Evolutionary conservation across 1,139 yeast genomes (phyloP), one percentile per base, ranked within the genome.

Genomic region (Casaregolazyma lundiana): DNA sequence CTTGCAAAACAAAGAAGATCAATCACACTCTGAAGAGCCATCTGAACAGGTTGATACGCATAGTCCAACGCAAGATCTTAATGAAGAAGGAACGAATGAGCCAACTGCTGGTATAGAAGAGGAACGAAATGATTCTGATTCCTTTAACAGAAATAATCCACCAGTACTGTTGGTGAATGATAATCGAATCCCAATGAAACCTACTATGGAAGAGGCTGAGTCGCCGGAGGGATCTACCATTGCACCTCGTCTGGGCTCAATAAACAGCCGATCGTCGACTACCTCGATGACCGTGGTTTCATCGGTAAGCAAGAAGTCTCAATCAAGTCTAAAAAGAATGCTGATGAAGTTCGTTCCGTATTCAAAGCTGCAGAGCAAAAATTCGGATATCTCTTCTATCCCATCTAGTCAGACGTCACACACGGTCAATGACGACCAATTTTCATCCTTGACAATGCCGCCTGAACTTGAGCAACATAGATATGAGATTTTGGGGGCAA

Each of bases 341-440:
- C 49, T 53, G 56, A 40, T 48, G 34, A 52, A 50, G 40, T 32
- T 53, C 20, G 48, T 52, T 11, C 42, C 32, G 6, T 26, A 26
- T n/a, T 26, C 32, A 26, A 26, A 26, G 13, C 32, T n/a, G 32
- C 32, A 26, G 32, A 26, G 13, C 15, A 26, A 7, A 7, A 26
- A 26, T 26, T 11, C 13, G 32, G 32, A 26, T 7, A 3, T 15
- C 2, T 13, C 15, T n/a, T 26, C 32, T 26, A 26, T 15, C 3
- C 32, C 15, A 11, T 26, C 32, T 11, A 26, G 32, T 7, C 11
- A 26, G 32, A 26, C 32, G 15, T 26, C 32, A n/a, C 11, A 15
- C 13, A 26, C 32, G 15, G 15, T 15, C 15, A 26, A 26, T 26
- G 32, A 26, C 6, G 32, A 15, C 15, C 32, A 26, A 26, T 5